These are phyloP conservation scores for Ganoderma meredithae DNA, from an alignment of 1,284 basidiomycete species.

Conservation along the genomic window DNA sequence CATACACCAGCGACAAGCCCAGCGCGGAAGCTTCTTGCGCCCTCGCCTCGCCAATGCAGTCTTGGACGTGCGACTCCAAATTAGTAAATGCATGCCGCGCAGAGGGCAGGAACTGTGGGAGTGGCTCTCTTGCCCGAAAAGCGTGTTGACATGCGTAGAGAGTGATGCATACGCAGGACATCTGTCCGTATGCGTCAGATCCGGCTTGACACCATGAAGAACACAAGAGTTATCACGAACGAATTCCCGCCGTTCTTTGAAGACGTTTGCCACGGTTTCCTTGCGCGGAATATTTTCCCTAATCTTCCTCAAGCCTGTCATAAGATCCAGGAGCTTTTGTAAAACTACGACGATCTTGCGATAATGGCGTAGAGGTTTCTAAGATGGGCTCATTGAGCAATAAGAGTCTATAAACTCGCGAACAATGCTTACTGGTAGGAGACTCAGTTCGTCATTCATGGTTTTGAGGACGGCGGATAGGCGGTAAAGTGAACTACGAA, in stretches of 20 bases:
- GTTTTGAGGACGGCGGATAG: constrained; percentile 48
- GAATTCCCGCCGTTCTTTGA: constrained; percentile 54
- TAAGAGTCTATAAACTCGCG: too few relatives aligned
- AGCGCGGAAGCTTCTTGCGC: constrained; percentile 43
- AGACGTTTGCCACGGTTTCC: constrained; percentile 51
- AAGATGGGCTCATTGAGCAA: background rate
- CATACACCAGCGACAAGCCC: constrained; percentile 51
- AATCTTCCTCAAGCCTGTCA: constrained; percentile 56
- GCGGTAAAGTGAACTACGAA: constrained; percentile 50
- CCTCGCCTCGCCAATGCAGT: constrained; percentile 42
- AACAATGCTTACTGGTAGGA: constrained; percentile 51
- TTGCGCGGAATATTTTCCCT: constrained; percentile 56
- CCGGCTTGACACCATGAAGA: background rate
- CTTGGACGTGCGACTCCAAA: constrained; percentile 48
- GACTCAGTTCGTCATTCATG: constrained; percentile 58
- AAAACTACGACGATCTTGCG: constrained; percentile 48
- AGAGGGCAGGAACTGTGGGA: constrained; percentile 61
- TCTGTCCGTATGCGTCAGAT: constrained; percentile 34
- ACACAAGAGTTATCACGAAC: constrained; percentile 39
- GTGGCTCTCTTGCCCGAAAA: constrained; percentile 54
- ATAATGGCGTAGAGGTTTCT: constrained; percentile 60
- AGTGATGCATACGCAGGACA: constrained; percentile 56
- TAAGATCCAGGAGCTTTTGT: constrained; percentile 53
- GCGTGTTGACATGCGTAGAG: constrained; percentile 60
- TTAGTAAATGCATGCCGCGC: constrained; percentile 48